Evolutionary conservation across 169 alveolate species (phyloP).

Genomic region (Hepatocystis sp.): DNA sequence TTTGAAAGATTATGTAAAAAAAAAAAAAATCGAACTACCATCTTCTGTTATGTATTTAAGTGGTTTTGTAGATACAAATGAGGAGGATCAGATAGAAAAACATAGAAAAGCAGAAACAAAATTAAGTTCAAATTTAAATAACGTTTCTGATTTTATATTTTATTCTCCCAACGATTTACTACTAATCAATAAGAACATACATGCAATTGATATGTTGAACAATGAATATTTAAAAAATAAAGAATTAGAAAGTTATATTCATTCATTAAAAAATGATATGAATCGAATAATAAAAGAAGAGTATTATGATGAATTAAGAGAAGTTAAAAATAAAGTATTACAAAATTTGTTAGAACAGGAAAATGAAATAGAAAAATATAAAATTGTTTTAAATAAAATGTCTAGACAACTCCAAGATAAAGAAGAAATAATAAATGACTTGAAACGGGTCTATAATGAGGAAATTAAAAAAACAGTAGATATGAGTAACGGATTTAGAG

Average conservation of each 20-base stretch:
- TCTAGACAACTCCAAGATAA: conserved; percentile 11
- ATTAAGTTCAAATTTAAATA: not conserved
- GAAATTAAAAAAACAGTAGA: conserved; percentile 11
- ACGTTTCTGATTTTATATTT: not conserved
- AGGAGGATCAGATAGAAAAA: not conserved
- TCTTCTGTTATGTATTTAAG: not conserved
- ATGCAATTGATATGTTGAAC: conserved; percentile 28
- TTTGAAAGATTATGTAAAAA: conserved; percentile 21
- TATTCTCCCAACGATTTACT: conserved; percentile 9
- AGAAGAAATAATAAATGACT: conserved; percentile 44
- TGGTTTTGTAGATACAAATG: not conserved
- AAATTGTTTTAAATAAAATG: conserved; percentile 21
- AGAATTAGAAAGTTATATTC: conserved; percentile 13
- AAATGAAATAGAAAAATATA: conserved; percentile 32
- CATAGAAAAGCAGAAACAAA: not conserved
- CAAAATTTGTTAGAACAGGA: conserved; percentile 23
- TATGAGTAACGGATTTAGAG: conserved; percentile 1
- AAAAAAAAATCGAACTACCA: conserved; percentile 25
- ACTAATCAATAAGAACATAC: conserved; percentile 14
- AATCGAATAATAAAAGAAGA: conserved; percentile 3
- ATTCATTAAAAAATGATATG: conserved; percentile 25
- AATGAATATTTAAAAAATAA: conserved; percentile 30
- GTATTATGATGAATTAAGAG: not conserved
- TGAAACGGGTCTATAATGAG: conserved; percentile 26
- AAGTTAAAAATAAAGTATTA: conserved; percentile 3